Evolutionary conservation across 2,329 filamentous ascomycete genomes (phyloP), one percentile per base, ranked within the genome.

Genomic region (Diplocarpon rosae): DNA sequence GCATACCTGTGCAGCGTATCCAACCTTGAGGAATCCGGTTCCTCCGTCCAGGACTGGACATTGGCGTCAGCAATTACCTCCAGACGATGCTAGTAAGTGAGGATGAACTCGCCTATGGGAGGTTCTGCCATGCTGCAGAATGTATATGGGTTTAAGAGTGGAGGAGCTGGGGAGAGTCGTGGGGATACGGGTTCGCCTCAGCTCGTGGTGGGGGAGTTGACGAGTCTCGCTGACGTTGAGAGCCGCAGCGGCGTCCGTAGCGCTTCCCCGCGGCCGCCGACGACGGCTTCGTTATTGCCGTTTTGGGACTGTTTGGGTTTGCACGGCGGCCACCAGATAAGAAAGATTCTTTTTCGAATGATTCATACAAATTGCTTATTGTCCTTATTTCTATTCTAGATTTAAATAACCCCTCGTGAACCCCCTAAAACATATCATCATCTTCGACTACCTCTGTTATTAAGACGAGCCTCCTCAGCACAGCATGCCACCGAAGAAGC

Each of bases 1-100:
- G 61, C 70, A 57, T 68, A 83, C 80, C 71, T 83, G 89, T 62
- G 84, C 92, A 63, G 92, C 92, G 73, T 96, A 98, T 67, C 92
- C 92, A 70, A 95, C 92, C 72, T 98, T 98, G 68, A 98, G 83
- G 76, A 98, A 98, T 69, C 92, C 92, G 65, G 92, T 98, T 69
- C 92, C 92, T 76, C 92, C 92, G 75, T 98, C 92, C 76, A 98
- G 90, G 65, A 98, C 92, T 96, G 65, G 42, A 27, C 15, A 44
- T 46, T 50, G 34, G 37, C 17, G 39, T 60, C 45, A 60, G 54
- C 44, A 51, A 15, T 30, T 11, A 3, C 11, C 24, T 37, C 12
- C n/a, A 16, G 14, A 14, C 15, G 2, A 31, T 33, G 9, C 5
- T 7, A 24, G 24, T 24, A 24, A 20, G 16, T 24, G 8, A 32